These are phyloP conservation scores for Ceratobasidium sp. DNA, from an alignment of 1,284 basidiomycete species.

Conservation along the genomic window DNA sequence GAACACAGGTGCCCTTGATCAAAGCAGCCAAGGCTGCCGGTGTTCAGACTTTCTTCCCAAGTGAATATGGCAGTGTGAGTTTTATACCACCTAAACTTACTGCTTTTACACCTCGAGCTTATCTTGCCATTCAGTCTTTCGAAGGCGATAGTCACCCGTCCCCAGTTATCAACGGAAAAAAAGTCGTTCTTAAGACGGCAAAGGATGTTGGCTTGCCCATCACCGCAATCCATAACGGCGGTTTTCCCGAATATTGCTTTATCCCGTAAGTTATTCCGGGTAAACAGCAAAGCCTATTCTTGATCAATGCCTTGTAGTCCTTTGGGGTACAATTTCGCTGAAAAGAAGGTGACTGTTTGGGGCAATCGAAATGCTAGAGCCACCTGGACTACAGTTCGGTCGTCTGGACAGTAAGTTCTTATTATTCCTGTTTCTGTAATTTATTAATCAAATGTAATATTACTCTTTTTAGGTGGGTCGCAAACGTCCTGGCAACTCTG, in stretches of 20 bases:
- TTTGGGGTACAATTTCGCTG: slow-evolving; percentile 26
- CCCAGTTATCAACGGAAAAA: slow-evolving; percentile 26
- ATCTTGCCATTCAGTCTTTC: too few species aligned
- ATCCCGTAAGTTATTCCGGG: slow-evolving; percentile 24
- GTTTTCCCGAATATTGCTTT: slow-evolving; percentile 41
- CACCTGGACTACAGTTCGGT: slow-evolving; percentile 31
- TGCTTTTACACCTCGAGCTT: background rate
- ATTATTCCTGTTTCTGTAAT: too few species aligned
- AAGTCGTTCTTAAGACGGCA: slow-evolving; percentile 24
- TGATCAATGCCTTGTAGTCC: slow-evolving; percentile 5
- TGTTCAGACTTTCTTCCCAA: slow-evolving; percentile 30
- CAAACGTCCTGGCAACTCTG: slow-evolving; percentile 31
- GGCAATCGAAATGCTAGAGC: slow-evolving; percentile 26
- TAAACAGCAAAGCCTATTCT: background rate
- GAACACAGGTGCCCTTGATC: slow-evolving; percentile 25
- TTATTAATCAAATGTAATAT: too few species aligned
- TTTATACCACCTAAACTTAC: background rate
- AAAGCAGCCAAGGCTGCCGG: slow-evolving; percentile 36
- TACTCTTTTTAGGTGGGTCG: slow-evolving; percentile 14
- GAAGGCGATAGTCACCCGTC: too few species aligned
- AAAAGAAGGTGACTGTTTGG: slow-evolving; percentile 35
- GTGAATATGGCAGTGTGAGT: slow-evolving; percentile 36
- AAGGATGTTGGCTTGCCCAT: slow-evolving; percentile 31
- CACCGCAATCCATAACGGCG: slow-evolving; percentile 13
- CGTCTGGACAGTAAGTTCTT: slow-evolving; percentile 31